Percentiles rank a stretch among this genome's conserved stretches.
Conservation (phyloP, 2,329 filamentous ascomycete species). For the Elsinoe australis region DNA sequence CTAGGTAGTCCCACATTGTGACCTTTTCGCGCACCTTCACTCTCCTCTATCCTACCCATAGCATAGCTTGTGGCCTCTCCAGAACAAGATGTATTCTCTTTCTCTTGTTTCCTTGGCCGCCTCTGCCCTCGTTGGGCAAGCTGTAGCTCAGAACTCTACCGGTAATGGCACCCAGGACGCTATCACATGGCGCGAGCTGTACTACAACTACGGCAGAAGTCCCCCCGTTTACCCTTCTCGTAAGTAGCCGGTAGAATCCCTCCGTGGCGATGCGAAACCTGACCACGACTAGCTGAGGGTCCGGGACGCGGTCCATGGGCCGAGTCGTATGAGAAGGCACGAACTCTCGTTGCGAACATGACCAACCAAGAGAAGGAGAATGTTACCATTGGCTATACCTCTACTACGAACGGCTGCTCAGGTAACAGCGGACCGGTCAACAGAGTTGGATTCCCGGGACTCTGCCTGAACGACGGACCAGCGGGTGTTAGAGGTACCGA, state of each 20-base stretch:
- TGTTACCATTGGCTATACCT: constrained; percentile 31
- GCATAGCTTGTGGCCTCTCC: neutral
- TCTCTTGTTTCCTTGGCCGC: neutral
- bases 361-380: constrained; percentile 35
- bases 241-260: constrained; percentile 9
- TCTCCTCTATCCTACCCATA: neutral
- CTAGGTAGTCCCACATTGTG: constrained; percentile 5
- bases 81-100: constrained; percentile 3
- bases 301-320: constrained; percentile 29
- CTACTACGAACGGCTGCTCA: constrained; percentile 25
- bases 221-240: constrained; percentile 28
- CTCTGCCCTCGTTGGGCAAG: constrained; percentile 3
- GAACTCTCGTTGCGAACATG: constrained; percentile 34
- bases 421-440: constrained; percentile 33
- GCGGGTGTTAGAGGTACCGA: constrained; percentile 30
- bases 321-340: constrained; percentile 35
- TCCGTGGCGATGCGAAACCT: constrained; percentile 9
- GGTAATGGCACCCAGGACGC: constrained; percentile 22
- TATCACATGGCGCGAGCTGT: constrained; percentile 20
- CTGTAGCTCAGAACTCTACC: constrained; percentile 10
- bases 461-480: constrained; percentile 37
- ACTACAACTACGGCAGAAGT: constrained; percentile 27
- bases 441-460: constrained; percentile 34
- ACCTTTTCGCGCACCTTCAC: neutral
- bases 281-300: constrained; percentile 15